These are phyloP conservation scores for Gyrodon lividus DNA, from an alignment of 768 basidiomycete genomes.

Conservation along the genomic window DNA sequence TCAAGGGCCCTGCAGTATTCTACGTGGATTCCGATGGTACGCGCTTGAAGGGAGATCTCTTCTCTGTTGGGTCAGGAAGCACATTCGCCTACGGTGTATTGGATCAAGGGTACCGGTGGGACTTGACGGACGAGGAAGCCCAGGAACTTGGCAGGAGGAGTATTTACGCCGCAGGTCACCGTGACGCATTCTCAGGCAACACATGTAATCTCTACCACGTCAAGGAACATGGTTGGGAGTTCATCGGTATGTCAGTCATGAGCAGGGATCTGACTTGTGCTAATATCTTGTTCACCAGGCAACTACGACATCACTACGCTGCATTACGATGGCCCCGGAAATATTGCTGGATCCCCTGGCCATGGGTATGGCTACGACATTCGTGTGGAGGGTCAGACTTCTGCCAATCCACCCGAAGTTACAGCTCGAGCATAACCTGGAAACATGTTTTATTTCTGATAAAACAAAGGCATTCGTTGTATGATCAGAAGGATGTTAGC, in stretches of 20 bases:
- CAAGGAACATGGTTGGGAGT: constrained; percentile 92
- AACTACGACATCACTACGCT: constrained; percentile 90
- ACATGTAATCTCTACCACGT: constrained; percentile 95
- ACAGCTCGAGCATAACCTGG: constrained; percentile 25
- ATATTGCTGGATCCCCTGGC: constrained; percentile 59
- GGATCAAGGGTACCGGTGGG: constrained; percentile 94
- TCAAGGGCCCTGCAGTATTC: constrained; percentile 86
- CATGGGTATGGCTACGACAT: constrained; percentile 80
- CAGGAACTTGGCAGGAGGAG: constrained; percentile 91
- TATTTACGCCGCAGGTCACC: constrained; percentile 96
- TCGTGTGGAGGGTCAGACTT: constrained; percentile 57
- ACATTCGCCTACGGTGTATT: constrained; percentile 99
- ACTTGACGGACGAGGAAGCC: constrained; percentile 89
- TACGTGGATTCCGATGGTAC: constrained; percentile 98
- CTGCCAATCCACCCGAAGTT: constrained; percentile 47
- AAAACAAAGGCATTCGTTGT: constrained; percentile 7
- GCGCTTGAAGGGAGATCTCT: constrained; percentile 93
- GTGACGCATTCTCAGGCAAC: constrained; percentile 96
- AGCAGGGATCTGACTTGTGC: constrained; percentile 3
- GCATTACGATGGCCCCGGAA: constrained; percentile 86
- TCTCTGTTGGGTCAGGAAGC: constrained; percentile 97
- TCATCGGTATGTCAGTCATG: constrained; percentile 66
- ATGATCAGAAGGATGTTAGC: background rate
- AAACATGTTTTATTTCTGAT: constrained; percentile 20
- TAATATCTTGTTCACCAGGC: constrained; percentile 46